Evolutionary conservation across 2,329 filamentous ascomycete species (phyloP).

Genomic region (Lasiodiplodia sp.): DNA sequence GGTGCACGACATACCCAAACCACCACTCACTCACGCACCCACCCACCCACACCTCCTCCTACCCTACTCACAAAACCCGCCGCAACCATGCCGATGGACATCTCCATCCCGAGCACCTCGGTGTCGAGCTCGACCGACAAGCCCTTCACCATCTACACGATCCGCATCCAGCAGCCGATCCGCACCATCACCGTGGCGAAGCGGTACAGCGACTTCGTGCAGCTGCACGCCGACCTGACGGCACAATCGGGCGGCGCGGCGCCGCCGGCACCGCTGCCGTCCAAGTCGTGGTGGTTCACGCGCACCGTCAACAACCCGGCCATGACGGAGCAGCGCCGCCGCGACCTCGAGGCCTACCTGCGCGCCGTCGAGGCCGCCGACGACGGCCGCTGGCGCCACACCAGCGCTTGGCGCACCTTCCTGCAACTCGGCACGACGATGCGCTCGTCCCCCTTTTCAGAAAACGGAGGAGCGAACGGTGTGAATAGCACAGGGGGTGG

Average conservation of each 20-base stretch:
- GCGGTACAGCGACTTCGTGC: conserved; percentile 80
- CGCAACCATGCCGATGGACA: conserved; percentile 37
- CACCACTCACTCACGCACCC: not conserved
- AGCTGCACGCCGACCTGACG: conserved; percentile 69
- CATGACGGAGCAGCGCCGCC: conserved; percentile 74
- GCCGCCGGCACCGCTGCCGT: conserved; percentile 72
- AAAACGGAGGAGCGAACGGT: not conserved
- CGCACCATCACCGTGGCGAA: conserved; percentile 79
- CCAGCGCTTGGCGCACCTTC: conserved; percentile 75
- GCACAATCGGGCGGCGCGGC: conserved; percentile 68
- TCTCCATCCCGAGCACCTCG: conserved; percentile 57
- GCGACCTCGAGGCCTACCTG: conserved; percentile 74
- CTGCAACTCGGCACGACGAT: conserved; percentile 62
- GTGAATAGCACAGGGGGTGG: not conserved
- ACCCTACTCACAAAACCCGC: not conserved
- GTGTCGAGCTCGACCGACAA: conserved; percentile 61
- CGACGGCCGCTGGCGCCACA: conserved; percentile 79
- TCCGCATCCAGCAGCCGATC: conserved; percentile 77
- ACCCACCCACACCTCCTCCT: not conserved
- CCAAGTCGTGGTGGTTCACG: conserved; percentile 83
- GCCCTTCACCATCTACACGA: conserved; percentile 79
- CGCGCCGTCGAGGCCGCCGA: conserved; percentile 73
- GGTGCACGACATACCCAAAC: not conserved
- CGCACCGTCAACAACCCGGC: conserved; percentile 66
- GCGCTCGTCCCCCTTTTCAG: not conserved